Conservation (phyloP, 441 rosid genomes). For the Syzygium syzygioides region DNA sequence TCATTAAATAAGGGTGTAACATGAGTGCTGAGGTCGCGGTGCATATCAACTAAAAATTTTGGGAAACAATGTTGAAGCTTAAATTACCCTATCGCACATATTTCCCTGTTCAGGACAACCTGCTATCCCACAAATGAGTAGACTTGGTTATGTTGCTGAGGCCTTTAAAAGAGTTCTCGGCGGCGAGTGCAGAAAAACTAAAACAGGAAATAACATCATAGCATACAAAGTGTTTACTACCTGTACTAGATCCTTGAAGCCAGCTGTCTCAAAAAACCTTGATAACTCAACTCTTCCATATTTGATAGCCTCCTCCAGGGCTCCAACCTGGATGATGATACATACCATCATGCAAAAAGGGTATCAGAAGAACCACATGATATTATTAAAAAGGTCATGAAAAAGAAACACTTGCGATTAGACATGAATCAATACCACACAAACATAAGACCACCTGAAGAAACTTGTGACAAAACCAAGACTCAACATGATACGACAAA, state of each 20-base stretch:
- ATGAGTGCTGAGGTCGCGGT: background rate
- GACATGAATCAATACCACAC: background rate
- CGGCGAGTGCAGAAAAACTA: background rate
- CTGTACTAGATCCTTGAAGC: slow-evolving; percentile 50
- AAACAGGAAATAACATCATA: background rate
- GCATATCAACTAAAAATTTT: background rate
- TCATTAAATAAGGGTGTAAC: background rate
- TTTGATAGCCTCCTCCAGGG: slow-evolving; percentile 65
- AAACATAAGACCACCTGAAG: background rate
- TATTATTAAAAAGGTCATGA: background rate
- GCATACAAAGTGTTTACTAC: slow-evolving; percentile 20
- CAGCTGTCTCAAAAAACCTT: slow-evolving; percentile 44
- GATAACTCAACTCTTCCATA: slow-evolving; percentile 72
- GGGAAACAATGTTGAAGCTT: background rate
- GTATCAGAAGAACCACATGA: background rate
- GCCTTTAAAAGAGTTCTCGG: background rate
- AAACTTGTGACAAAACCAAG: background rate
- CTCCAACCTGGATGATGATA: slow-evolving; percentile 46
- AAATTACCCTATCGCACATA: background rate
- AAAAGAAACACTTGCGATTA: background rate
- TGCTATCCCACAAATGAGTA: background rate
- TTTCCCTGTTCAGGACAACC: background rate
- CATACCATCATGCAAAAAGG: background rate
- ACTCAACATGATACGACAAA: background rate
- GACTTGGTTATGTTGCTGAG: background rate